Conservation (phyloP, 495 filamentous ascomycete genomes). For the Tuber magnatum region DNA sequence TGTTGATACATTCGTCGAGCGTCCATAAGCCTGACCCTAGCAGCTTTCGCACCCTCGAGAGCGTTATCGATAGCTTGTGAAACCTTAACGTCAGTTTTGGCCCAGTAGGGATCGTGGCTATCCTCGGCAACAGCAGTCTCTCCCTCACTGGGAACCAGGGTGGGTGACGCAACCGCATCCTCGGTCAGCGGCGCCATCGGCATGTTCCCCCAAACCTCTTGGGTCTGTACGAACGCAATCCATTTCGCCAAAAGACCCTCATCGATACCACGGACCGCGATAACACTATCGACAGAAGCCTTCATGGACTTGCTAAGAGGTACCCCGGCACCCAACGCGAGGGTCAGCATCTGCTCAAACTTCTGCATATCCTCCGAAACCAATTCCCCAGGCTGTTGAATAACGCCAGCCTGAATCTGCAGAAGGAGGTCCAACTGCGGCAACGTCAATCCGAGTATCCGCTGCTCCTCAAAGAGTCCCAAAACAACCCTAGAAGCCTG, state of each 20-base stretch:
- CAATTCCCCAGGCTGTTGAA: slow-evolving; percentile 28
- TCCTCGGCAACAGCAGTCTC: slow-evolving; percentile 55
- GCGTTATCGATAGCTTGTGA: slow-evolving; percentile 82
- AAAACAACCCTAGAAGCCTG: slow-evolving; percentile 29
- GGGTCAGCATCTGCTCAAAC: slow-evolving; percentile 35
- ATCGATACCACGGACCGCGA: slow-evolving; percentile 41
- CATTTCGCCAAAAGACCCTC: slow-evolving; percentile 45
- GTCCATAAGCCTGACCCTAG: slow-evolving; percentile 68
- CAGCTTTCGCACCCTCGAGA: slow-evolving; percentile 61
- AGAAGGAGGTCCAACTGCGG: slow-evolving; percentile 56
- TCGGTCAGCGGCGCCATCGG: slow-evolving; percentile 32
- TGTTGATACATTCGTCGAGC: slow-evolving; percentile 76
- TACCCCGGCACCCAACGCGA: slow-evolving; percentile 27
- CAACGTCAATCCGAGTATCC: slow-evolving; percentile 46
- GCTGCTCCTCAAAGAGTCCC: slow-evolving; percentile 26
- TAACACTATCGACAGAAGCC: slow-evolving; percentile 24
- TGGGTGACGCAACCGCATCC: slow-evolving; percentile 22
- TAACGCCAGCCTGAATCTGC: slow-evolving; percentile 57
- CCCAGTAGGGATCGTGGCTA: slow-evolving; percentile 79
- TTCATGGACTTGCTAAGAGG: slow-evolving; percentile 22
- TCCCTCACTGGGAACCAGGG: slow-evolving; percentile 31
- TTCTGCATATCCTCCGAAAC: slow-evolving; percentile 29
- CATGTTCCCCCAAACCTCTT: slow-evolving; percentile 21
- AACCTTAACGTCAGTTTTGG: slow-evolving; percentile 82
- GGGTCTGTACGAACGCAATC: slow-evolving; percentile 39